Conservation (phyloP, 2,329 filamentous ascomycete genomes). For the Verticillium zaregamsianum region DNA sequence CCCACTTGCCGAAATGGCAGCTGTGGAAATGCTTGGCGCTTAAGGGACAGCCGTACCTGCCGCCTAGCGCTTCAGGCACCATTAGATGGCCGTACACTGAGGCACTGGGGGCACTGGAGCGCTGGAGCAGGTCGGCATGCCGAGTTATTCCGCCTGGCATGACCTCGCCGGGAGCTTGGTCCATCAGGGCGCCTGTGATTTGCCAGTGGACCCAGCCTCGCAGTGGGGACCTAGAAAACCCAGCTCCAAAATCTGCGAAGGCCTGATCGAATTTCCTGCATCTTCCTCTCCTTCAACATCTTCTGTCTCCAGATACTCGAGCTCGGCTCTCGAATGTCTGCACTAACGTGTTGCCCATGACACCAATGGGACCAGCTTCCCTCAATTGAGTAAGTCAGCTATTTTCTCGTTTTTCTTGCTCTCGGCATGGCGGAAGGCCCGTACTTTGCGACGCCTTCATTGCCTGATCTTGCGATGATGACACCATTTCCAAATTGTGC, state of each 20-base stretch:
- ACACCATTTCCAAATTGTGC: constrained; percentile 49
- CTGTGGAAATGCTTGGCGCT: neutral
- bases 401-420: constrained; percentile 5
- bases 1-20: neutral
- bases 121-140: neutral
- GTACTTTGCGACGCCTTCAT: constrained; percentile 14
- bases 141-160: constrained; percentile 4
- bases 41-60: neutral
- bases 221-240: neutral
- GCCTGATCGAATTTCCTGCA: neutral
- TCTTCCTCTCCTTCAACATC: neutral
- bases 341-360: neutral
- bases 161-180: neutral
- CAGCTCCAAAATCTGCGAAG: neutral
- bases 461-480: constrained; percentile 46
- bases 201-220: neutral
- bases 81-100: neutral
- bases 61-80: neutral
- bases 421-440: neutral
- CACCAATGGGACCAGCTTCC: constrained; percentile 2
- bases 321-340: neutral
- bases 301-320: neutral
- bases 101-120: too few relatives aligned
- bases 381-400: constrained; percentile 16
- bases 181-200: neutral